Base-by-base conservation (phyloP, 2,329 filamentous ascomycete genomes). In the Cladophialophora immunda region DNA sequence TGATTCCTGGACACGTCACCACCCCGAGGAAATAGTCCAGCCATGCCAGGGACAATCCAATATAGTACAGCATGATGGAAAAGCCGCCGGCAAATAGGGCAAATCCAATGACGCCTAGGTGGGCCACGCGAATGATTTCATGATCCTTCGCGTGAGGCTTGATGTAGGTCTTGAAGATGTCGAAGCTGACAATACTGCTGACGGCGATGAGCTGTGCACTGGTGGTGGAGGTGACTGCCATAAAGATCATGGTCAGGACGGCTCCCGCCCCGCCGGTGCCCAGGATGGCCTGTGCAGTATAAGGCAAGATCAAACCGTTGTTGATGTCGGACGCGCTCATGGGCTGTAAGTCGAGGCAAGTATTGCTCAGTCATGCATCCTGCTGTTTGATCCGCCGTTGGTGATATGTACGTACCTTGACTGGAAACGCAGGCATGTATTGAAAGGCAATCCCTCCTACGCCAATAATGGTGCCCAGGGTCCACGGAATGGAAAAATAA, bases 121-220 rank as follows among this genome's bases (percentile, higher is more conserved):
- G 91, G 32, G 87, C 92, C 80, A 93, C 90, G 79, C 89, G 91
- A 55, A 97, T 93, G 2, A 97, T 86, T 27, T 86, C 86, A 74
- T 86, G 89, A 27, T 92, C 92, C 59, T 86, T 89, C 7, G 93
- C 93, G 0, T 80, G 75, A 0, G 92, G 92, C 68, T 94, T 90
- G 80, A 96, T 85, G 76, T 96, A 97, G 0, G 91, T 92, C 67
- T 93, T 89, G 80, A 94, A 96, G 69, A 94, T 84, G 75, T 96
- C 92, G 76, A 94, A 96, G 0, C 92, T 95, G 78, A 90, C 88
- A 78, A 96, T 95, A 11, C 90, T 93, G 1, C 91, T 93, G 0
- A 94, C 91, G 1, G 93, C 92, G 62, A 97, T 94, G 4, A 96
- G 82, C 76, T 97, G 91, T 0, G 92, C 89, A 1, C 90, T 93